Evolutionary conservation across 805 yeast species (phyloP).

Genomic region (Spathaspora passalidarum): DNA sequence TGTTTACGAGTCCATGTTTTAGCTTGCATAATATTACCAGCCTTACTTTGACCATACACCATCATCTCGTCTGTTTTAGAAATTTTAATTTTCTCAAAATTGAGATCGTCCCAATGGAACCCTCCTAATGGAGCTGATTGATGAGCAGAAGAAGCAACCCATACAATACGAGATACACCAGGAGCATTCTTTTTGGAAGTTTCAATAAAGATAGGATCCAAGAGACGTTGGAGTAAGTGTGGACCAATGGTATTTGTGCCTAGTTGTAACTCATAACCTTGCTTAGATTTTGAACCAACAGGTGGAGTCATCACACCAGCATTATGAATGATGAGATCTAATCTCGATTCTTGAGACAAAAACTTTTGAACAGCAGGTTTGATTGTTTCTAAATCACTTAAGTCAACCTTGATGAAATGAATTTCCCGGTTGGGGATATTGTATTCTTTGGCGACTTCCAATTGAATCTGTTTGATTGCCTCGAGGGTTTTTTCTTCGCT

Average conservation of each 20-base stretch:
- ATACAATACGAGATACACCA: constrained; percentile 33
- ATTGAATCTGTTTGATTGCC: constrained; percentile 22
- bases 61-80: constrained; percentile 8
- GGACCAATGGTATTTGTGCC: constrained; percentile 23
- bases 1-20: constrained; percentile 31
- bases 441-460: constrained; percentile 17
- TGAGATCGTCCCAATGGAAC: constrained; percentile 31
- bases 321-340: constrained; percentile 22
- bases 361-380: constrained; percentile 32
- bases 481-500: constrained; percentile 24
- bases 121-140: constrained; percentile 25
- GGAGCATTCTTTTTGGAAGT: constrained; percentile 19
- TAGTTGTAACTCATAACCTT: constrained; percentile 37
- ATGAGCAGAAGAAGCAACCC: constrained; percentile 43
- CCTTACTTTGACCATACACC: constrained; percentile 44
- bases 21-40: constrained; percentile 34
- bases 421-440: constrained; percentile 8
- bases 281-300: constrained; percentile 18
- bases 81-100: constrained; percentile 13
- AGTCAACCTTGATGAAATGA: constrained; percentile 18
- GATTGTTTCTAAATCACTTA: constrained; percentile 41
- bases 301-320: constrained; percentile 29
- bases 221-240: constrained; percentile 8
- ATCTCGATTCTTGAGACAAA: constrained; percentile 9
- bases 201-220: constrained; percentile 13